A percentile compares a stretch with the other conserved stretches of the same genome.
Conservation (phyloP, 2,329 filamentous ascomycete genomes). For the Myriosclerotinia curreyana region DNA sequence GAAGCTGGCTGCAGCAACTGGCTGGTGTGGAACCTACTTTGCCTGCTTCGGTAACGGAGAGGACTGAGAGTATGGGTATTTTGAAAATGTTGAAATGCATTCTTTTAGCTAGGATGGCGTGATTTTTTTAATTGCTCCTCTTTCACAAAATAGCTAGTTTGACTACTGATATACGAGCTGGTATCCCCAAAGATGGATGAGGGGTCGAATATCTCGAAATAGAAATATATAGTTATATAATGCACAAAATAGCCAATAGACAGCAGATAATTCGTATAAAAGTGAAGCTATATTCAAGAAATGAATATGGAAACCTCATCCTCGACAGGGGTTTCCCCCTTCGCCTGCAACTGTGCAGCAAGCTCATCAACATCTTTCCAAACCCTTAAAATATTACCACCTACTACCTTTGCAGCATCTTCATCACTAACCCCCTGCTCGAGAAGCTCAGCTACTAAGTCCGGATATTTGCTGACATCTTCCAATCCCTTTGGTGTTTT, state of each 20-base stretch:
- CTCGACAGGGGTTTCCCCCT: constrained; percentile 48
- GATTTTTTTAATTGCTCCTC: not conserved
- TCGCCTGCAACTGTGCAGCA: constrained; percentile 60
- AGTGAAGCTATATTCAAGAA: not conserved
- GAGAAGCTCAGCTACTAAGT: constrained; percentile 72
- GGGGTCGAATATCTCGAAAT: not conserved
- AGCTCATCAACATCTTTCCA: constrained; percentile 77
- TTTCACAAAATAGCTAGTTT: not conserved
- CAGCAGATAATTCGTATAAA: not conserved
- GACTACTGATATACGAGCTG: not conserved
- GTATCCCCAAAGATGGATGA: not conserved
- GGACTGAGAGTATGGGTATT: not conserved
- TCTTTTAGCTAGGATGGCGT: not conserved
- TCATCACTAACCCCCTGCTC: constrained; percentile 68
- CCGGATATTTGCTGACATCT: constrained; percentile 80
- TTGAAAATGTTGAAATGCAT: not conserved
- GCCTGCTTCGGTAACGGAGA: not conserved
- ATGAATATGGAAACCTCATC: constrained; percentile 46
- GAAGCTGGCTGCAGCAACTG: no score
- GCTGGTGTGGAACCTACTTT: no score
- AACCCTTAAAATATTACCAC: constrained; percentile 78
- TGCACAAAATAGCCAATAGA: not conserved
- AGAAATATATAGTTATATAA: not conserved
- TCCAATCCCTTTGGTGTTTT: constrained; percentile 70
- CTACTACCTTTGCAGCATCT: constrained; percentile 72